phyloP scores from a whole-genome alignment of 2,329 filamentous ascomycete species.

The Colletotrichum cereale region DNA sequence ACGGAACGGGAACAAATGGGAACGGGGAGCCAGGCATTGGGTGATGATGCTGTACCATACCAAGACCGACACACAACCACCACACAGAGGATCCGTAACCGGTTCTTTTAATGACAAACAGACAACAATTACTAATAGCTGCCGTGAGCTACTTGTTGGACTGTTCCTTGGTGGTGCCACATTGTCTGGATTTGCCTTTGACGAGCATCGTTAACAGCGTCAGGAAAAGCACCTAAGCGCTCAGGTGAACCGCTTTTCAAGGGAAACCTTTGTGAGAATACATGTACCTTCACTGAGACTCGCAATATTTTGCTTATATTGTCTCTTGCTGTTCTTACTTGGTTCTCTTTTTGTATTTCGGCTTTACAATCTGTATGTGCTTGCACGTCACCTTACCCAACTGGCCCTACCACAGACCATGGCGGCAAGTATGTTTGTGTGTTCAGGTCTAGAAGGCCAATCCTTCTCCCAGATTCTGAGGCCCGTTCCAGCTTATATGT shows the following conservation, averaged over 20 bases:
- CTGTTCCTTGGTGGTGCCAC: background rate
- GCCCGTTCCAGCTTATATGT: background rate
- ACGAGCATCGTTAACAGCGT: background rate
- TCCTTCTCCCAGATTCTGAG: background rate
- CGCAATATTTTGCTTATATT: background rate
- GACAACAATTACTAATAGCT: slow-evolving; percentile 33
- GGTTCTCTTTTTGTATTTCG: background rate
- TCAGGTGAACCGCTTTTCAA: background rate
- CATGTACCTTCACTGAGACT: background rate
- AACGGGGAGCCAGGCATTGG: slow-evolving; percentile 21
- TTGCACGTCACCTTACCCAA: background rate
- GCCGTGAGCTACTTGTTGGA: background rate
- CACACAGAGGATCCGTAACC: slow-evolving; percentile 32
- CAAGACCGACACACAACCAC: slow-evolving; percentile 32
- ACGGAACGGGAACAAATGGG: slow-evolving; percentile 17
- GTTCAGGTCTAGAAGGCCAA: background rate
- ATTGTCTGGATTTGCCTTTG: background rate
- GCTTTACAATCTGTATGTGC: no score
- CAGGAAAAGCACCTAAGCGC: background rate
- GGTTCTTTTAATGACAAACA: slow-evolving; percentile 39
- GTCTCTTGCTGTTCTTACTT: background rate
- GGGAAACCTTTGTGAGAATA: background rate
- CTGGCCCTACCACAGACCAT: background rate
- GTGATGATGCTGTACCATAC: slow-evolving; percentile 40
- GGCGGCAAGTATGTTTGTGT: background rate